Conservation (phyloP, 2,329 filamentous ascomycete genomes). For the Emergomyces africanus region DNA sequence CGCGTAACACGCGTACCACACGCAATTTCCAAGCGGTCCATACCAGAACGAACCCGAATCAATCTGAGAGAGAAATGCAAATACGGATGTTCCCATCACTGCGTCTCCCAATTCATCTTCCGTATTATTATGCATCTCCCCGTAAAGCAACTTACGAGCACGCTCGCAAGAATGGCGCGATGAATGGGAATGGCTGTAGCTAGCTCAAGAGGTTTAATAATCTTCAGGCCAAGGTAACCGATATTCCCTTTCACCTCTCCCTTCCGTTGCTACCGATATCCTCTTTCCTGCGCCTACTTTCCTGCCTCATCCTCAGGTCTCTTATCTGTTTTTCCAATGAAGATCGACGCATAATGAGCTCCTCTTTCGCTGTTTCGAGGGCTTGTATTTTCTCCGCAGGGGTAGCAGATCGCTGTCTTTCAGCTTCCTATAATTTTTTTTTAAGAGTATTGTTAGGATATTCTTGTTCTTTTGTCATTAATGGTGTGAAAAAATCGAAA, state of each 20-base stretch:
- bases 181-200: not conserved
- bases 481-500: not conserved
- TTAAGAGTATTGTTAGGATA: not conserved
- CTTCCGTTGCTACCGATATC: not conserved
- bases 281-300: slow-evolving; percentile 17
- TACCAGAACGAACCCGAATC: not conserved
- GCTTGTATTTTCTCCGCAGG: slow-evolving; percentile 43
- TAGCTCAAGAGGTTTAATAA: not conserved
- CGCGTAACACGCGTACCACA: not conserved
- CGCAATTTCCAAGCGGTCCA: too few relatives aligned
- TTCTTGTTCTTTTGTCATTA: not conserved
- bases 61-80: not conserved
- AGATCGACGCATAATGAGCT: slow-evolving; percentile 38
- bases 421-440: slow-evolving; percentile 23
- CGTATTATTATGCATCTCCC: not conserved
- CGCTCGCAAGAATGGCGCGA: too few relatives aligned
- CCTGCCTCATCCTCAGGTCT: slow-evolving; percentile 33
- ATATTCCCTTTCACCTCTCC: not conserved
- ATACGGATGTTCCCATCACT: not conserved
- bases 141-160: not conserved
- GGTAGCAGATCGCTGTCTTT: slow-evolving; percentile 37
- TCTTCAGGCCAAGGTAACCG: not conserved
- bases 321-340: slow-evolving; percentile 46
- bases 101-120: not conserved
- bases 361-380: slow-evolving; percentile 38